A percentile compares a stretch with the other conserved stretches of the same genome.
These are phyloP conservation scores for Ascoidea rubescens DNA, from an alignment of 805 yeast species.

Conservation along the genomic window DNA sequence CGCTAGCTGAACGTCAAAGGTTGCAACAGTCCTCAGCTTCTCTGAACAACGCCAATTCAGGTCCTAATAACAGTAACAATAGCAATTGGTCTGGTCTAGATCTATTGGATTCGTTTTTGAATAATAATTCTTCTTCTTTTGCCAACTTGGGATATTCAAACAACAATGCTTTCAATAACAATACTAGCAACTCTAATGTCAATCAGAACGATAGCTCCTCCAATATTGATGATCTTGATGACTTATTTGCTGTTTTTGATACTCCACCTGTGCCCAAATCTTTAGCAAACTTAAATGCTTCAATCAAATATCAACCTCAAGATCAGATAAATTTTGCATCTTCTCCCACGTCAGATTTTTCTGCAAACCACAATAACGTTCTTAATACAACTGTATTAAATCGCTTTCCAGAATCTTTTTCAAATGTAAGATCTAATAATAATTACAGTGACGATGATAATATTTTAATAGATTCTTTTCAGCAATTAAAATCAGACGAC, in stretches of 20 bases:
- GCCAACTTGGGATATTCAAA: background rate
- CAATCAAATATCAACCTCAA: background rate
- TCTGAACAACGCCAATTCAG: background rate
- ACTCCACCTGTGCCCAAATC: constrained; percentile 6
- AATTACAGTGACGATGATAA: constrained; percentile 1
- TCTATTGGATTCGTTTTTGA: background rate
- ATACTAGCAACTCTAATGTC: background rate
- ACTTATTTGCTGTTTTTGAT: constrained; percentile 20
- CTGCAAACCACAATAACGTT: background rate
- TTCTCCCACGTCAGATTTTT: background rate
- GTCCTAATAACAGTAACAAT: background rate
- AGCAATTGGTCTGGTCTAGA: constrained; percentile 6
- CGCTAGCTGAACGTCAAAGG: constrained; percentile 7
- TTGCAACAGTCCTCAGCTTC: background rate
- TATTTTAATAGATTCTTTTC: too few species aligned
- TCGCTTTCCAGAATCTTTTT: background rate
- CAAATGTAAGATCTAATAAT: background rate
- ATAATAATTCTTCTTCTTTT: background rate
- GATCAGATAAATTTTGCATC: background rate
- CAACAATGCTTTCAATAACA: background rate
- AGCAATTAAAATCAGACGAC: too few species aligned
- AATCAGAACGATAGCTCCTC: background rate
- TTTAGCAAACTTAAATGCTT: background rate
- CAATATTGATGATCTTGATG: constrained; percentile 15
- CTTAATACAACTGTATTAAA: background rate